phyloP scores from a whole-genome alignment of 2,329 filamentous ascomycete genomes.

The Thelonectria olida region DNA sequence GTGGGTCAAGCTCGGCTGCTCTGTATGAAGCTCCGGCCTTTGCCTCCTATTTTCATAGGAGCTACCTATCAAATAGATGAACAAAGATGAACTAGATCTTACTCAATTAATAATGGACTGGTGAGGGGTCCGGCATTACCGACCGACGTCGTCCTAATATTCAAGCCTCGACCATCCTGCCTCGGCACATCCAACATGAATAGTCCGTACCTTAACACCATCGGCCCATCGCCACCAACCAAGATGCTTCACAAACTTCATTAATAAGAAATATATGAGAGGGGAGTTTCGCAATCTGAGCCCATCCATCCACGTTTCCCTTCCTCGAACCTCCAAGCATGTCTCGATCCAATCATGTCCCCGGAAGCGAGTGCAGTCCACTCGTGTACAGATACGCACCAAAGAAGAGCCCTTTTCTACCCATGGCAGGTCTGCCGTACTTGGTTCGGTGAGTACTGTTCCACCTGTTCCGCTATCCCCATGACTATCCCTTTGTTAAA shows the following conservation, averaged over 20 bases:
- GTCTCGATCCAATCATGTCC: neutral
- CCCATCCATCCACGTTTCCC: neutral
- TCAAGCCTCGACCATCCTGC: neutral
- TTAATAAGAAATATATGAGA: neutral
- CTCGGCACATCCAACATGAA: neutral
- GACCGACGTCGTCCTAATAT: too few species aligned
- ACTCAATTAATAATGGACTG: too few species aligned
- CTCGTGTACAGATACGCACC: conserved; percentile 2
- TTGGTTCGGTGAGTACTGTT: conserved; percentile 36
- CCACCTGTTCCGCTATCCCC: conserved; percentile 24
- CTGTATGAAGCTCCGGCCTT: neutral
- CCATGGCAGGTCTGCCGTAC: conserved; percentile 14
- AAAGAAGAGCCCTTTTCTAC: conserved; percentile 19
- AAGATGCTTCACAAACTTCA: neutral
- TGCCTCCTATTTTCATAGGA: too few species aligned
- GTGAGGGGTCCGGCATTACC: too few species aligned
- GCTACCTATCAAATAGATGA: too few species aligned
- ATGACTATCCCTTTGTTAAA: neutral
- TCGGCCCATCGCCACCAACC: neutral
- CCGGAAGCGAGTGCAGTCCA: neutral
- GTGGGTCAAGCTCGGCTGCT: conserved; percentile 28
- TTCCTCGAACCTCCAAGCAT: neutral
- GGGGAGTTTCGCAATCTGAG: conserved; percentile 13
- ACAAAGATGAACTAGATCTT: neutral
- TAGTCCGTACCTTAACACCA: neutral